These are phyloP conservation scores for Podospora pseudoanserina DNA, from an alignment of 495 filamentous ascomycete genomes.

Conservation along the genomic window DNA sequence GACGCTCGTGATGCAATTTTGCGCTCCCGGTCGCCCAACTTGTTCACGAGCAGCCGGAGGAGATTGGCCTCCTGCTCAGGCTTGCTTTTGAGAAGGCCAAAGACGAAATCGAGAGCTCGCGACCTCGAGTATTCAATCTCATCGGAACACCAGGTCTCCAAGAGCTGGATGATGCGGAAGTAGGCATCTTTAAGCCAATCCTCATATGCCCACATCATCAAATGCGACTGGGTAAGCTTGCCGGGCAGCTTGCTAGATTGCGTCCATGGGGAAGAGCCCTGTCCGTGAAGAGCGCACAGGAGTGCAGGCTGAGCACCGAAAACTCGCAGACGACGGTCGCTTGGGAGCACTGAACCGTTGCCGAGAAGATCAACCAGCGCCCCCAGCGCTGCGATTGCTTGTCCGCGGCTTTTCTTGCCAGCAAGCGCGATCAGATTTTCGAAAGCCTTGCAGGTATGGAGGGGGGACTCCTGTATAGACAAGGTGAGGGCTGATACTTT, in stretches of 20 bases:
- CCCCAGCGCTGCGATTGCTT: constrained; percentile 84
- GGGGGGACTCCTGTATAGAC: constrained; percentile 88
- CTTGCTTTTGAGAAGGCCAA: constrained; percentile 85
- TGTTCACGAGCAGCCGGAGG: constrained; percentile 86
- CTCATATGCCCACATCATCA: constrained; percentile 89
- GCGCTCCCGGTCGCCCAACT: constrained; percentile 87
- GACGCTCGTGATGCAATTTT: constrained; percentile 93
- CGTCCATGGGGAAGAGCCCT: constrained; percentile 57
- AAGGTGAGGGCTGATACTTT: constrained; percentile 94
- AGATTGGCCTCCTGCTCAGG: constrained; percentile 97
- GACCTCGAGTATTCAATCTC: constrained; percentile 88
- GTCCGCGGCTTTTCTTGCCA: constrained; percentile 85
- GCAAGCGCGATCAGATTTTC: constrained; percentile 77
- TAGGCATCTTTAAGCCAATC: constrained; percentile 89
- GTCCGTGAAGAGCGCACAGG: constrained; percentile 59
- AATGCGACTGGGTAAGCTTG: constrained; percentile 63
- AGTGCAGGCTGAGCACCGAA: constrained; percentile 81
- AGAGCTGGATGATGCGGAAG: constrained; percentile 83
- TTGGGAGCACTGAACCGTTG: constrained; percentile 78
- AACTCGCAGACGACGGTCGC: constrained; percentile 69
- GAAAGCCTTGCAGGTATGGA: constrained; percentile 85
- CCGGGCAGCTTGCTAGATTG: constrained; percentile 63
- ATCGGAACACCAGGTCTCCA: constrained; percentile 89
- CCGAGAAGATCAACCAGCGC: constrained; percentile 92
- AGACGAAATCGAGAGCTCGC: constrained; percentile 82